Base-by-base conservation (phyloP, 1,139 yeast genomes). In the Oligophagozyma castellii region DNA sequence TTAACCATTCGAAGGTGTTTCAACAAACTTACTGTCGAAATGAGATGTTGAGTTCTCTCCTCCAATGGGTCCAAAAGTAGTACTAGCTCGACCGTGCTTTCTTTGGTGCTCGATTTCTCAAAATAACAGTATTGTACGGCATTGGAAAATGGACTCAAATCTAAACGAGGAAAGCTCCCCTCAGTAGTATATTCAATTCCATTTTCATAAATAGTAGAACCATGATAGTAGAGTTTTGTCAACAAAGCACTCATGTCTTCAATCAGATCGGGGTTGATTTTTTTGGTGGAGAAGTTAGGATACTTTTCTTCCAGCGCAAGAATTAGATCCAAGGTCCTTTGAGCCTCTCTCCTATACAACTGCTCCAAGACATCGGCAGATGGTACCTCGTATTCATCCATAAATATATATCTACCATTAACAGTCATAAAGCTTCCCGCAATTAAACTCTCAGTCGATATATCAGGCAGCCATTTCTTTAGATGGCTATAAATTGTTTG, bases 1-100 rank as follows among this genome's bases (percentile, higher is more conserved):
- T 68, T 64, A 3, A 73, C 57, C 45, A 65, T 68, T 2, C 58
- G 53, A 5, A 68, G 32, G 14, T 48, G 35, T 22, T 53, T 54
- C 7, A 75, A 42, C 1, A 68, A 44, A n/a, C 61, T 60, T 4
- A 72, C 51, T 12, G 76, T 48, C 0, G 74, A 56, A 0, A 77
- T 42, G 14, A 73, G 44, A 30, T 68, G 70, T 44, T 81, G 95
- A 0, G 93, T 67, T 14, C 58, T 46, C 39, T 77, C 83, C 34
- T 69, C 67, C 4, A 73, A 50, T 2, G 96, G 96, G 49, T 89
- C 86, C 23, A 80, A 42, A 2, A 79, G 56, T 1, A 78, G 58
- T 5, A 70, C 53, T 3, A 86, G 46, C 35, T 74, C 75, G 12
- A 73, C 50, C 12, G 56, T 52, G 46, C 31, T 31, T 4, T 29